phyloP scores from a whole-genome alignment of 257 asterid species.

The Schizonepeta tenuifolia region DNA sequence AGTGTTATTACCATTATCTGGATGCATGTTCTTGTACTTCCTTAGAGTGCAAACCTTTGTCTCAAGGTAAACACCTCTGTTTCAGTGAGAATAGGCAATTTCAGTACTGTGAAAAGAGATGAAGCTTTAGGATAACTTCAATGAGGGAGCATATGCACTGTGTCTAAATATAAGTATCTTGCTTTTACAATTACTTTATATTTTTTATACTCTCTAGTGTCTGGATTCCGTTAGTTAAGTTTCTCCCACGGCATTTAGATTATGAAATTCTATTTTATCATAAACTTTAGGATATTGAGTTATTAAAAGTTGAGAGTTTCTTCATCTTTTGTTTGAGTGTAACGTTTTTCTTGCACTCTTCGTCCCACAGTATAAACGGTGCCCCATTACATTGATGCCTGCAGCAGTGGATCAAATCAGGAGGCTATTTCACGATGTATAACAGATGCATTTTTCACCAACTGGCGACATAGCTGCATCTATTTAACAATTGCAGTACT shows the following conservation, averaged over 20 bases:
- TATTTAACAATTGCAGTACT: neutral
- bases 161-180: neutral
- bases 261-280: neutral
- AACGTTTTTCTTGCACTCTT: neutral
- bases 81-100: neutral
- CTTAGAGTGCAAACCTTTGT: neutral
- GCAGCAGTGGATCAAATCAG: constrained; percentile 88
- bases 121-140: neutral
- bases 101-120: neutral
- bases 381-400: constrained; percentile 87
- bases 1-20: neutral
- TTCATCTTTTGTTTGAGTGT: neutral
- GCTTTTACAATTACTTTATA: neutral
- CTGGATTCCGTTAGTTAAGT: neutral
- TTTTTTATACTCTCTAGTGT: neutral
- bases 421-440: constrained; percentile 90
- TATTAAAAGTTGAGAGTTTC: neutral
- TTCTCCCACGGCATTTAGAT: neutral
- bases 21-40: neutral
- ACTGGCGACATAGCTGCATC: neutral
- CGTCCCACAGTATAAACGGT: constrained; percentile 81
- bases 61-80: neutral
- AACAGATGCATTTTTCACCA: constrained; percentile 1
- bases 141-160: neutral
- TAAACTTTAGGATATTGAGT: neutral